Evolutionary conservation across 2,329 filamentous ascomycete species (phyloP), one percentile per base, ranked within the genome.

Genomic region (Thielaviopsis cerberus): DNA sequence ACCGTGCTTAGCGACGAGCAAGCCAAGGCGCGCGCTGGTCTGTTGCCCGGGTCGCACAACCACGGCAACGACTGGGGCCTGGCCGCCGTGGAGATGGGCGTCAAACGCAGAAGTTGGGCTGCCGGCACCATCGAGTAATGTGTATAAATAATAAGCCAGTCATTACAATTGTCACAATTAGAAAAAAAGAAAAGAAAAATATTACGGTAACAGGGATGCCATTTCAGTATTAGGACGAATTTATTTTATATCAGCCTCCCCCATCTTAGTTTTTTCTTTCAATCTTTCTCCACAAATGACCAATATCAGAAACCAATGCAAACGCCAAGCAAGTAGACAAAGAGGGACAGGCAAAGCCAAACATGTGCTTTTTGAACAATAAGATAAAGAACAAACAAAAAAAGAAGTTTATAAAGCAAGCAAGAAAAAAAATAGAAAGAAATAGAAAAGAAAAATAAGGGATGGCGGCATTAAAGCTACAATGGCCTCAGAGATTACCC

Each of bases 61-160:
- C 91, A 98, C 72, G 92, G 92, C 24, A 85, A 92, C 73, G 91
- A 97, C 70, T 98, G 92, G 92, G 92, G 92, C 3, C 77, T 81
- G 64, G 92, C 91, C 22, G 92, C 92, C 5, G 92, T 98, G 34
- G 92, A 98, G 76, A 78, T 98, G 75, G 90, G 86, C 5, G 79
- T 86, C 20, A 97, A 95, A 82, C 81, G 86, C 68, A 85, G 76
- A 70, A 83, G 82, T 55, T 97, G 90, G 91, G 79, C 80, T 2
- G 79, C 83, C 62, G 90, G 90, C 51, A 76, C 74, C 66, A 73
- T 80, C 57, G 75, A 77, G 61, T 56, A 62, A 41, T 13, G 4
- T 26, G 13, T 26, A 48, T 22, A n/a, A 48, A 48, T 48, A 48
- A 23, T 7, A 48, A 22, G 17, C 34, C 7, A 41, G 27, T 30